Conservation (phyloP, 306 rosid species). For the Rubus idaeus region DNA sequence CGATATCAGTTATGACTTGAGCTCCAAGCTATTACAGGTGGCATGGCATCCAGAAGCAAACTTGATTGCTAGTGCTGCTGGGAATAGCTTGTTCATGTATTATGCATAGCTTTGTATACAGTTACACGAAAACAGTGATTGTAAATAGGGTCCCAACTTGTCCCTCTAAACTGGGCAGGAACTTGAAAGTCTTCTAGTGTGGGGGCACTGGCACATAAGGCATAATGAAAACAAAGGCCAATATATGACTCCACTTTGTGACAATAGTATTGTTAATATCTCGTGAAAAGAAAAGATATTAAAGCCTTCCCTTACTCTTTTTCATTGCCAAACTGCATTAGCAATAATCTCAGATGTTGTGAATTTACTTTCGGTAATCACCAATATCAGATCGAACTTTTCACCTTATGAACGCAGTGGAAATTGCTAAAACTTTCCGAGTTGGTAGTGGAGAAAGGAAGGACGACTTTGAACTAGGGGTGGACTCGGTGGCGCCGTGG, state of each 20-base stretch:
- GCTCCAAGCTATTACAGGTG: conserved; percentile 48
- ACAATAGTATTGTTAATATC: neutral
- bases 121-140: conserved; percentile 6
- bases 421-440: too few species aligned
- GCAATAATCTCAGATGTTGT: too few species aligned
- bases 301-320: neutral
- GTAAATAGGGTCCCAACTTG: neutral
- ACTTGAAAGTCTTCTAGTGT: neutral
- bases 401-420: too few species aligned
- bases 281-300: neutral
- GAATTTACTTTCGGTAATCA: too few species aligned
- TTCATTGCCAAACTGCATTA: neutral
- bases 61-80: conserved; percentile 60
- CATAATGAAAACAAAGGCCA: neutral
- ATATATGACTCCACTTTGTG: neutral
- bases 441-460: too few species aligned
- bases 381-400: too few species aligned
- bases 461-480: too few species aligned
- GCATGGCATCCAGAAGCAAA: conserved; percentile 68
- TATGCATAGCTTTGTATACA: conserved; percentile 37
- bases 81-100: conserved; percentile 55
- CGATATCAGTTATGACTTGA: conserved; percentile 31
- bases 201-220: neutral
- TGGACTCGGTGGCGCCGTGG: too few species aligned
- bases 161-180: conserved; percentile 1